These are phyloP conservation scores for Hevea brasiliensis DNA, from an alignment of 345 rosid genomes.

Conservation along the genomic window DNA sequence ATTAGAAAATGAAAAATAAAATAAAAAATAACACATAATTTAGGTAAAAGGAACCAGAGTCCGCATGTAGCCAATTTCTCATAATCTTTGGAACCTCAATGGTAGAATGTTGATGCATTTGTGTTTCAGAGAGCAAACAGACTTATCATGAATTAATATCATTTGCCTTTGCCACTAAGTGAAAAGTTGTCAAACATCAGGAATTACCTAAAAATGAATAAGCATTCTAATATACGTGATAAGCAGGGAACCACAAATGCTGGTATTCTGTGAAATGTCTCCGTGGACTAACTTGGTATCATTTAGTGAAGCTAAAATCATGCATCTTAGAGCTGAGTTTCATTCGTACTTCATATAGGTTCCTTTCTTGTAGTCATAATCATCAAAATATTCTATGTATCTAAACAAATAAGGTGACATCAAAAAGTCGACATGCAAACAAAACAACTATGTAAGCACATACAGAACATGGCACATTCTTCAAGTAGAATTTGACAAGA, in stretches of 20 bases:
- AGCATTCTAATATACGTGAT: neutral
- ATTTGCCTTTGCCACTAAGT: too few species aligned
- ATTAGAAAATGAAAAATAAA: neutral
- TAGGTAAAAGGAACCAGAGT: neutral
- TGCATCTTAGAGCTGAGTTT: neutral
- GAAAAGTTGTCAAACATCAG: too few species aligned
- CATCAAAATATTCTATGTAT: too few species aligned
- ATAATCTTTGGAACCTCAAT: neutral
- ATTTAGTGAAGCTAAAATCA: neutral
- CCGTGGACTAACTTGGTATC: neutral
- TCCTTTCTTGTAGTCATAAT: neutral
- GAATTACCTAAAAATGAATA: neutral
- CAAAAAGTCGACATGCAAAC: neutral
- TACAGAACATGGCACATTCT: neutral
- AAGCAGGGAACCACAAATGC: neutral
- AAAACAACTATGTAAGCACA: neutral
- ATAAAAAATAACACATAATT: neutral
- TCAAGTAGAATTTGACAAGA: constrained; percentile 4
- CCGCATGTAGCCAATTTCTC: neutral
- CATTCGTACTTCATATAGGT: neutral
- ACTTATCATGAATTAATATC: too few species aligned
- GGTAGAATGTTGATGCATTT: neutral
- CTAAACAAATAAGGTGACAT: too few species aligned
- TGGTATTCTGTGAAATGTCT: neutral
- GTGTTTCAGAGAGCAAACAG: neutral